Evolutionary conservation across 2,329 filamentous ascomycete species (phyloP).

Genomic region (Penicillium sp.): DNA sequence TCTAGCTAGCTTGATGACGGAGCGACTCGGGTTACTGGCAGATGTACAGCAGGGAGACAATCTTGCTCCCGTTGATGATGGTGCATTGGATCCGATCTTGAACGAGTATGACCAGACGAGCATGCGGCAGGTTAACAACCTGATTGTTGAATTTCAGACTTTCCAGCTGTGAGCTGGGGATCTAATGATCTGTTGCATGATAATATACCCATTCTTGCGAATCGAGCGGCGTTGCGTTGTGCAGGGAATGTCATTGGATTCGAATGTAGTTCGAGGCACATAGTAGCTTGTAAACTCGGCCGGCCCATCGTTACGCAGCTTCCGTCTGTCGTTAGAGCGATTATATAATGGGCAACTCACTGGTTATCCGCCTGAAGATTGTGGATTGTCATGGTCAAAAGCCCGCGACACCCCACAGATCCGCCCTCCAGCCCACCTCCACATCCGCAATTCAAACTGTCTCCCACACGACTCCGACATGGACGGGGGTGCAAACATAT

Average conservation of each 20-base stretch:
- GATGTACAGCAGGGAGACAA: constrained; percentile 6
- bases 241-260: no score
- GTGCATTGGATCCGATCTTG: constrained; percentile 32
- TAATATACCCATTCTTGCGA: no score
- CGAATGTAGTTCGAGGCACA: no score
- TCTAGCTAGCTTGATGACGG: constrained; percentile 36
- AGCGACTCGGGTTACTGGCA: constrained; percentile 25
- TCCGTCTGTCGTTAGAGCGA: no score
- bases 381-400: not conserved
- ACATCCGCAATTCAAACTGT: constrained; percentile 1
- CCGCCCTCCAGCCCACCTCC: constrained; percentile 8
- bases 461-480: not conserved
- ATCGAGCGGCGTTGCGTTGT: no score
- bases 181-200: no score
- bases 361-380: not conserved
- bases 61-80: constrained; percentile 8
- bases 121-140: constrained; percentile 44
- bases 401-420: not conserved
- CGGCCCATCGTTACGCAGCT: no score
- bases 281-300: no score
- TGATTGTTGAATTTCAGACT: constrained; percentile 40
- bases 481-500: not conserved
- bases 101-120: constrained; percentile 44
- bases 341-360: no score
- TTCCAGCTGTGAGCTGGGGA: constrained; percentile 27